Evolutionary conservation across 495 filamentous ascomycete species (phyloP), one percentile per base, ranked within the genome.

Genomic region (Margaritispora aquatica): DNA sequence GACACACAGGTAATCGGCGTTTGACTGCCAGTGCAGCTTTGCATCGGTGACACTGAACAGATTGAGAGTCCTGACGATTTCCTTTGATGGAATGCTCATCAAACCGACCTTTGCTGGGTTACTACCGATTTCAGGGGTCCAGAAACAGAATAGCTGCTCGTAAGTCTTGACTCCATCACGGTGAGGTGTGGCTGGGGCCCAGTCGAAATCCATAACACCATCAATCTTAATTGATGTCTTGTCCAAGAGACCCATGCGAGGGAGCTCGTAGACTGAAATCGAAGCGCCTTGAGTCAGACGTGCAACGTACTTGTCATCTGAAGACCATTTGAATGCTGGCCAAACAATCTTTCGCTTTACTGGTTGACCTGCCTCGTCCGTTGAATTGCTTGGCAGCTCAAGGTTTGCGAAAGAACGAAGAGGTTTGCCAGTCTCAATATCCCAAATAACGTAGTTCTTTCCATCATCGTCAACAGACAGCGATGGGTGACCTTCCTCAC

Each of bases 391-490:
- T 21, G 88, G 84, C 21, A 83, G 69, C 58, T 97, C 94, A 65
- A 96, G 80, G 56, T 89, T 93, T 24, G 88, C 84, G 69, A 98
- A 98, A 0, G 92, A 96, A 29, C 94, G 88, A 31, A 98, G 78
- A 26, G 92, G 87, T 68, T 95, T 96, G 58, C 84, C 83, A 5
- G 94, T 91, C 62, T 88, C 89, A 55, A 97, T 84, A 73, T 98
- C 94, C 94, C 94, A 98, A 66, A 98, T 90, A 66, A 98, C 88
- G 69, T 97, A 97, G 80, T 96, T 96, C 82, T 97, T 97, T 62
- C 94, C 94, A 65, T 98, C 94, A 69, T 98, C 94, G 69, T 97
- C 94, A 60, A 88, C 73, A 7, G 88, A 85, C 29, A 98, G 75
- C 2, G 89, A 73, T 20, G 92, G 88, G 64, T 92, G 83, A 26